Conservation (phyloP, 2,329 filamentous ascomycete species). For the Purpureocillium lavendulum region DNA sequence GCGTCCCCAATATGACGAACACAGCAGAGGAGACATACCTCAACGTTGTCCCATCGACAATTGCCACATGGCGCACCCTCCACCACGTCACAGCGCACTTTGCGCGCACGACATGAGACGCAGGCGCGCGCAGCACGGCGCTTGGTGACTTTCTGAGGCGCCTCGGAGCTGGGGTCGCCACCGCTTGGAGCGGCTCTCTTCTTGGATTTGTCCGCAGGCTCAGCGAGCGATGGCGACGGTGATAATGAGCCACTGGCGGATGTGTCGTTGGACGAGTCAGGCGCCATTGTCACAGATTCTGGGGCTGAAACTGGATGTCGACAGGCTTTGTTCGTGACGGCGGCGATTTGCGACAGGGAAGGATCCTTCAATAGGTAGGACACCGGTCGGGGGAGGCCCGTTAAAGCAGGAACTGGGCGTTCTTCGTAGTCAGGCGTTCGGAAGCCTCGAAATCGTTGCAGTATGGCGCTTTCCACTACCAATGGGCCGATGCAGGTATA, state of each 20-base stretch:
- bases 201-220: constrained; percentile 18
- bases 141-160: constrained; percentile 51
- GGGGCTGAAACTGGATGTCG: too few species aligned
- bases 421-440: too few species aligned
- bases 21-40: constrained; percentile 26
- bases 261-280: constrained; percentile 15
- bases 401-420: too few species aligned
- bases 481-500: not conserved
- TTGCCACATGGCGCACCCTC: constrained; percentile 84
- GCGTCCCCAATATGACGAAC: not conserved
- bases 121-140: constrained; percentile 86
- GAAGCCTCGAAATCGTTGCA: too few species aligned
- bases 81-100: constrained; percentile 90
- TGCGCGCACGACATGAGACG: constrained; percentile 78
- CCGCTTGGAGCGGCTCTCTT: constrained; percentile 22
- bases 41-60: constrained; percentile 71
- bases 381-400: too few species aligned
- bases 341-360: too few species aligned
- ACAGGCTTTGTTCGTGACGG: too few species aligned
- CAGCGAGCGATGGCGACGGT: constrained; percentile 17
- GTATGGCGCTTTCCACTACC: too few species aligned
- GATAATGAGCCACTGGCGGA: constrained; percentile 14
- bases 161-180: constrained; percentile 17
- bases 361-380: too few species aligned
- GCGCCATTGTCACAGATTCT: constrained; percentile 9